Conservation (phyloP, 2,329 filamentous ascomycete genomes). For the Pseudogymnoascus sp. region DNA sequence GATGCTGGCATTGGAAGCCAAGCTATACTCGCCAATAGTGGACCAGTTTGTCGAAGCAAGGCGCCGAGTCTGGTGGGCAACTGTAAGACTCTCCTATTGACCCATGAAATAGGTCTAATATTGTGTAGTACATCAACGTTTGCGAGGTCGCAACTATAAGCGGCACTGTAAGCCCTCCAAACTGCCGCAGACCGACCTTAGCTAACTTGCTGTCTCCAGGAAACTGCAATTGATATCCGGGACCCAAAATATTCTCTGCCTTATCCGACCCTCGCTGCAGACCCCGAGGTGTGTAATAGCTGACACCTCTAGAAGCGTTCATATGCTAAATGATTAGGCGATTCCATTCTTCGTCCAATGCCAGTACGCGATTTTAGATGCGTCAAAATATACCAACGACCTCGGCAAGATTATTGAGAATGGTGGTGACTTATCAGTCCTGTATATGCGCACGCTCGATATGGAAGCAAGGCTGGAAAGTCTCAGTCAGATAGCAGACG, state of each 20-base stretch:
- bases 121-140: conserved; percentile 40
- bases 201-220: conserved; percentile 27
- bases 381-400: conserved; percentile 44
- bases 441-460: conserved; percentile 38
- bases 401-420: conserved; percentile 39
- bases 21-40: conserved; percentile 36
- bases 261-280: conserved; percentile 37
- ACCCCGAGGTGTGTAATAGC: conserved; percentile 34
- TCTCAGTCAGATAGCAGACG: conserved; percentile 33
- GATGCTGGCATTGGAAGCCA: conserved; percentile 40
- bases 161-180: conserved; percentile 36
- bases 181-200: neutral
- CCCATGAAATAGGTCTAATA: conserved; percentile 5
- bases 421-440: conserved; percentile 34
- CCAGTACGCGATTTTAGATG: conserved; percentile 42
- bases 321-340: conserved; percentile 25
- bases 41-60: conserved; percentile 40
- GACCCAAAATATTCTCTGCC: conserved; percentile 41
- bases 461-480: conserved; percentile 37
- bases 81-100: conserved; percentile 28
- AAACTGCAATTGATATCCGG: conserved; percentile 39
- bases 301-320: conserved; percentile 17
- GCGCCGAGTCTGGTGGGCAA: conserved; percentile 49
- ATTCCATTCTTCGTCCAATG: conserved; percentile 41
- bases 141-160: conserved; percentile 48